These are phyloP conservation scores for Candida dendrica DNA, from an alignment of 805 yeast species.

Conservation along the genomic window DNA sequence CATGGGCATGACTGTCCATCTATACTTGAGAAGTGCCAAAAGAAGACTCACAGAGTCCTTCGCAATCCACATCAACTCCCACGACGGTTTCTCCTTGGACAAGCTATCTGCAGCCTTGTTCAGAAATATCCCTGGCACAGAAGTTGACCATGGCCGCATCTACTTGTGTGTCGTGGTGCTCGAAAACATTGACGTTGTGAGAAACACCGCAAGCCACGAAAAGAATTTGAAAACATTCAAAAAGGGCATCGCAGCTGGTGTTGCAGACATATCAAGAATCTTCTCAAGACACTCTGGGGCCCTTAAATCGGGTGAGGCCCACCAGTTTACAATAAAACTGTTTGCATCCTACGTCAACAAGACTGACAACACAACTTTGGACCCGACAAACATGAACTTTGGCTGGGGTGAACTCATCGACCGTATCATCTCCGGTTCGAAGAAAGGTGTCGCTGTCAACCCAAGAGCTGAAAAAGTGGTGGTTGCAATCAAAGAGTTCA, in stretches of 20 bases:
- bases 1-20: conserved; percentile 63
- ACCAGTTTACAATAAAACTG: conserved; percentile 63
- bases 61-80: conserved; percentile 55
- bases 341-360: conserved; percentile 59
- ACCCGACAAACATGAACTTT: conserved; percentile 38
- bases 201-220: conserved; percentile 7
- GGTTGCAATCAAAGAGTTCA: conserved; percentile 68
- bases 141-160: conserved; percentile 55
- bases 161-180: conserved; percentile 72
- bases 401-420: conserved; percentile 91
- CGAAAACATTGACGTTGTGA: conserved; percentile 52
- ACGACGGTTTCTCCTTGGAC: conserved; percentile 52
- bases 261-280: conserved; percentile 73
- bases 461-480: conserved; percentile 71
- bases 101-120: conserved; percentile 75
- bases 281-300: conserved; percentile 61
- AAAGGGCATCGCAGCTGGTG: conserved; percentile 86
- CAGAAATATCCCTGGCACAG: conserved; percentile 64
- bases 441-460: conserved; percentile 70
- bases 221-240: conserved; percentile 36
- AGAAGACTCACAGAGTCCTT: conserved; percentile 74
- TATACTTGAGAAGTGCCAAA: conserved; percentile 59
- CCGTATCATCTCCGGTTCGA: conserved; percentile 68
- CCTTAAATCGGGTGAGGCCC: conserved; percentile 53
- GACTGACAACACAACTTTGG: conserved; percentile 24